These are phyloP conservation scores for Lodderomyces orthopsilosis DNA, from an alignment of 1,139 yeast species.

Conservation along the genomic window DNA sequence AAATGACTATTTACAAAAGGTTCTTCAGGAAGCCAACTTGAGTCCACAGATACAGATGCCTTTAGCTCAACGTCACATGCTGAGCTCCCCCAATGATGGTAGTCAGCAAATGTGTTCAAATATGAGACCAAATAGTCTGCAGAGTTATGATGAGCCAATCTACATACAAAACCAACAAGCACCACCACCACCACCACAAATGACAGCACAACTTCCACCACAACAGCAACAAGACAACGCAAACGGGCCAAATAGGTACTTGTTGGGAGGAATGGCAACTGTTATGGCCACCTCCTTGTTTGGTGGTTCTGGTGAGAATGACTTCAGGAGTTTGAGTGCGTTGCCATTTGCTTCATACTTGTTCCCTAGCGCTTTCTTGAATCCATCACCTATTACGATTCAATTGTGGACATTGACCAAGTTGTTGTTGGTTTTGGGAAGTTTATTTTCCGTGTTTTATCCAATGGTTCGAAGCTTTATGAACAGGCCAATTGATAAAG, in stretches of 20 bases:
- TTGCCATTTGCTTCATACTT: conserved; percentile 28
- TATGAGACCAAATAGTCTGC: conserved; percentile 1
- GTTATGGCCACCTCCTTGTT: conserved; percentile 49
- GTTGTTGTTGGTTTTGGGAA: conserved; percentile 24
- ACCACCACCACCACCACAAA: conserved; percentile 11
- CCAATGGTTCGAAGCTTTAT: conserved; percentile 19
- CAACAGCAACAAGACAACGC: conserved; percentile 11
- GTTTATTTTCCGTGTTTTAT: conserved; percentile 23
- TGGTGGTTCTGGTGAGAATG: conserved; percentile 33
- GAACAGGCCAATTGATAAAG: conserved; percentile 4
- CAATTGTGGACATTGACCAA: conserved; percentile 30
- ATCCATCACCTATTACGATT: conserved; percentile 24
- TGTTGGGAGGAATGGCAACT: conserved; percentile 57
- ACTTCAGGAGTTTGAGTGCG: conserved; percentile 40
- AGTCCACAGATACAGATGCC: conserved; percentile 14
- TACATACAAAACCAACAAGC: conserved; percentile 8
- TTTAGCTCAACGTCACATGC: conserved; percentile 8
- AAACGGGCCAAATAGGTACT: conserved; percentile 29
- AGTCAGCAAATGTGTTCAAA: background rate
- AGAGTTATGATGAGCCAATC: conserved; percentile 3
- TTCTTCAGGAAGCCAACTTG: conserved; percentile 31
- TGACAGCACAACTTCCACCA: conserved; percentile 7
- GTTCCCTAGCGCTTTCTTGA: conserved; percentile 24
- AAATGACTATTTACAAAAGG: conserved; percentile 46
- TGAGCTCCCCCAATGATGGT: conserved; percentile 7